phyloP scores from a whole-genome alignment of 164 flowering plant genomes.

The Berberis vulgaris region DNA sequence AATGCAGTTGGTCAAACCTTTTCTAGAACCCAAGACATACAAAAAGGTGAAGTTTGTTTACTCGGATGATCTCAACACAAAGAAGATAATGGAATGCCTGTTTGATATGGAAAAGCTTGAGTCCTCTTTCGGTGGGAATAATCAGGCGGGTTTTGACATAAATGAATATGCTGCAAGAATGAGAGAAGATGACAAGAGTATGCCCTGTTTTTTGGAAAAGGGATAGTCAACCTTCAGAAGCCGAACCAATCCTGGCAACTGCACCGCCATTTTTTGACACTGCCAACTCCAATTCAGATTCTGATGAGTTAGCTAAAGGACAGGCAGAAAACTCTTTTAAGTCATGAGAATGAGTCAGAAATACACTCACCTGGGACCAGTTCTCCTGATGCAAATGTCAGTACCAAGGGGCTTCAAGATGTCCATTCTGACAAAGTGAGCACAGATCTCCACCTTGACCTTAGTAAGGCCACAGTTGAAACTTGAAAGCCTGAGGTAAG shows the following conservation, averaged over 20 bases:
- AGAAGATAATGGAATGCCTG: slow-evolving; percentile 63
- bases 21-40: slow-evolving; percentile 75
- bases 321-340: slow-evolving; percentile 16
- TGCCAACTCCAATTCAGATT: slow-evolving; percentile 25
- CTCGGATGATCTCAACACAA: slow-evolving; percentile 47
- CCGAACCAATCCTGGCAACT: slow-evolving; percentile 11
- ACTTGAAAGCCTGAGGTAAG: not conserved
- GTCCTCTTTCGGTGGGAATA: slow-evolving; percentile 73
- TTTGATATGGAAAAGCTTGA: slow-evolving; percentile 82
- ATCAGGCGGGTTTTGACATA: slow-evolving; percentile 43
- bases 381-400: not conserved
- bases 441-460: not conserved
- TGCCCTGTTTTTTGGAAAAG: slow-evolving; percentile 38
- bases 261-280: slow-evolving; percentile 13
- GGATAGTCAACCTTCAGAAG: slow-evolving; percentile 11
- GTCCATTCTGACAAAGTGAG: slow-evolving; percentile 12
- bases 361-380: slow-evolving; percentile 5
- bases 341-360: slow-evolving; percentile 13
- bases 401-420: not conserved
- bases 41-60: slow-evolving; percentile 85
- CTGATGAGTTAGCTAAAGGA: slow-evolving; percentile 31
- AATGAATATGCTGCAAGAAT: slow-evolving; percentile 66
- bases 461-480: slow-evolving; percentile 1
- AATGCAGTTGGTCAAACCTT: slow-evolving; percentile 77
- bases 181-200: slow-evolving; percentile 75